Evolutionary conservation across 176 grass and related monocot species (phyloP).

Genomic region (Cocos nucifera): DNA sequence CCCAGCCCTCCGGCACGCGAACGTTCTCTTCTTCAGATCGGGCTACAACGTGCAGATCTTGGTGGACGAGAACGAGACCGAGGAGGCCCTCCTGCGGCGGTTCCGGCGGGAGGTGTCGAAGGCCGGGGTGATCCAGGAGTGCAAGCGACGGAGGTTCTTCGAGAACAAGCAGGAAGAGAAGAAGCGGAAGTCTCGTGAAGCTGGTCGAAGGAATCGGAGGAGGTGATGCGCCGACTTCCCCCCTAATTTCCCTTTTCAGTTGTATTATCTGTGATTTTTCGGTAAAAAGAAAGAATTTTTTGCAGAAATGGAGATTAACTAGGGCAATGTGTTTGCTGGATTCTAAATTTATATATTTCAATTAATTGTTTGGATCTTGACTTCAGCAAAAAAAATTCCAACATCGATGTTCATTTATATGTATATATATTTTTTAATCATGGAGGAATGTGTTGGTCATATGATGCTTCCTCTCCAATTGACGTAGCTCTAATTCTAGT

Average conservation of each 20-base stretch:
- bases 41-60: constrained; percentile 86
- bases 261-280: too few relatives aligned
- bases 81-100: constrained; percentile 54
- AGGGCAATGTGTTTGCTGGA: too few relatives aligned
- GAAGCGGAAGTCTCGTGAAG: constrained; percentile 67
- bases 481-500: too few relatives aligned
- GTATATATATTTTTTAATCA: too few relatives aligned
- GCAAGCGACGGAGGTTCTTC: constrained; percentile 66
- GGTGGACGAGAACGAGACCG: constrained; percentile 72
- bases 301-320: too few relatives aligned
- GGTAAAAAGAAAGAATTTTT: too few relatives aligned
- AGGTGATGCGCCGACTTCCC: neutral
- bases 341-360: too few relatives aligned
- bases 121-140: constrained; percentile 68
- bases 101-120: constrained; percentile 83
- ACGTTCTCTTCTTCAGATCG: constrained; percentile 10
- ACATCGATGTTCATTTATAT: too few relatives aligned
- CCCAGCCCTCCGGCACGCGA: constrained; percentile 3
- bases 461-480: too few relatives aligned
- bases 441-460: too few relatives aligned
- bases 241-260: neutral
- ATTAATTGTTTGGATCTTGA: too few relatives aligned
- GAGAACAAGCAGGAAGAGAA: constrained; percentile 70
- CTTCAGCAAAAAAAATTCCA: too few relatives aligned
- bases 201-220: constrained; percentile 23